Evolutionary conservation across 1,284 basidiomycete species (phyloP).

Genomic region (Ustilago curta): DNA sequence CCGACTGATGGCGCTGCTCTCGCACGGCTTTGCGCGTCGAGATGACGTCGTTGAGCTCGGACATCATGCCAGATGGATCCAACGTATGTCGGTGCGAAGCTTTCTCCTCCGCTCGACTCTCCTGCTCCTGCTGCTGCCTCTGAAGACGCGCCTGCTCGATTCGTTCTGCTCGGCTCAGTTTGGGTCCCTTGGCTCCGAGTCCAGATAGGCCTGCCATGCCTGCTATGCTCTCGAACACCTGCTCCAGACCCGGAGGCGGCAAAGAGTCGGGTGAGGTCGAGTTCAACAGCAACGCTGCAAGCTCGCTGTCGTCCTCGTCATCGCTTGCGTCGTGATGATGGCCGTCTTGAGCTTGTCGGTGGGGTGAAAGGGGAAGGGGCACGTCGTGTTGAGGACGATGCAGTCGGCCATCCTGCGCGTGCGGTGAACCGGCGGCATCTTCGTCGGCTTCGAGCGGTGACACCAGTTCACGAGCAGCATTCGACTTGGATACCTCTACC

Average conservation of each 20-base stretch:
- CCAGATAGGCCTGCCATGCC: conserved; percentile 36
- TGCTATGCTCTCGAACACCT: conserved; percentile 63
- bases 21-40: conserved; percentile 30
- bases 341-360: neutral
- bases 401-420: neutral
- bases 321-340: conserved; percentile 12
- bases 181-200: conserved; percentile 12
- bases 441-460: conserved; percentile 60
- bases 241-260: conserved; percentile 60
- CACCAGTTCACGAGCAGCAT: conserved; percentile 32
- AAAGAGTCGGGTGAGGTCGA: conserved; percentile 56
- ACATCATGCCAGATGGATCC: conserved; percentile 45
- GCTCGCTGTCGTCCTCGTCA: conserved; percentile 41
- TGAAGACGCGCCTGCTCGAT: conserved; percentile 47
- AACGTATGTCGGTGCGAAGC: conserved; percentile 24
- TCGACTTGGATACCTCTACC: conserved; percentile 15
- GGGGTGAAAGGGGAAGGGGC: neutral
- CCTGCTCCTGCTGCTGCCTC: conserved; percentile 30
- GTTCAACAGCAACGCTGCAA: conserved; percentile 35
- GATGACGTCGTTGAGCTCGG: conserved; percentile 58
- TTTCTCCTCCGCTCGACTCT: conserved; percentile 16
- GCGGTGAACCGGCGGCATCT: conserved; percentile 26
- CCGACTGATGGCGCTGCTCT: conserved; percentile 32
- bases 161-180: conserved; percentile 55
- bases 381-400: neutral